Conservation (phyloP, 129 eudicot genomes). For the Lactuca saligna region DNA sequence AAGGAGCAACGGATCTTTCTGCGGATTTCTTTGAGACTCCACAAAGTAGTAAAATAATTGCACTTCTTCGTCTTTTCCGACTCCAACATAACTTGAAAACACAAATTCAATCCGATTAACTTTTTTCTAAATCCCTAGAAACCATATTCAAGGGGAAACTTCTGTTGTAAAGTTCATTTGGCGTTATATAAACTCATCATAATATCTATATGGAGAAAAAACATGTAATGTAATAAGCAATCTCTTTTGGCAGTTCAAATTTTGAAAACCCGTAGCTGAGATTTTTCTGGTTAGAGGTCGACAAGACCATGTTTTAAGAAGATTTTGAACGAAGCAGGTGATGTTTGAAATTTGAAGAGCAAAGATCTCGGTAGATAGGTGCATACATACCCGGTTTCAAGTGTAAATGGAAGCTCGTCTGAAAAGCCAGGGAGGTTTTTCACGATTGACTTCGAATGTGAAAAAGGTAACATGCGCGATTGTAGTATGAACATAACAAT, state of each 20-base stretch:
- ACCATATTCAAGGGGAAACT: constrained; percentile 31
- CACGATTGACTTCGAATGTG: constrained; percentile 30
- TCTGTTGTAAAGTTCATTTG: neutral
- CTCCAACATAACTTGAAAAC: constrained; percentile 29
- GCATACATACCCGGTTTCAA: constrained; percentile 44
- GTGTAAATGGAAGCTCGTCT: constrained; percentile 42
- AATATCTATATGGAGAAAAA: neutral
- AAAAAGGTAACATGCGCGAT: constrained; percentile 8
- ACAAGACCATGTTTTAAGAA: neutral
- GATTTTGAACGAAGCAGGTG: neutral
- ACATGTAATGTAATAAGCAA: neutral
- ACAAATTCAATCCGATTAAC: neutral
- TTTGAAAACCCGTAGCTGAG: neutral
- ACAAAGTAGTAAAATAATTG: constrained; percentile 44
- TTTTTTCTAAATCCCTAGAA: constrained; percentile 27
- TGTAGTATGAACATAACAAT: constrained; percentile 19
- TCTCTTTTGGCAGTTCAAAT: neutral
- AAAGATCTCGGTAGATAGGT: neutral
- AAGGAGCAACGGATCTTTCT: constrained; percentile 35
- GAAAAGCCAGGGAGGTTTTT: constrained; percentile 37
- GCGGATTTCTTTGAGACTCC: constrained; percentile 38
- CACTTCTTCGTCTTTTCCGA: constrained; percentile 30
- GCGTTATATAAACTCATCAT: neutral
- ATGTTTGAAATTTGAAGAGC: neutral
- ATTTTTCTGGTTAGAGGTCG: neutral